Conservation (phyloP, 2,329 filamentous ascomycete species). For the Pleurostoma richardsiae region DNA sequence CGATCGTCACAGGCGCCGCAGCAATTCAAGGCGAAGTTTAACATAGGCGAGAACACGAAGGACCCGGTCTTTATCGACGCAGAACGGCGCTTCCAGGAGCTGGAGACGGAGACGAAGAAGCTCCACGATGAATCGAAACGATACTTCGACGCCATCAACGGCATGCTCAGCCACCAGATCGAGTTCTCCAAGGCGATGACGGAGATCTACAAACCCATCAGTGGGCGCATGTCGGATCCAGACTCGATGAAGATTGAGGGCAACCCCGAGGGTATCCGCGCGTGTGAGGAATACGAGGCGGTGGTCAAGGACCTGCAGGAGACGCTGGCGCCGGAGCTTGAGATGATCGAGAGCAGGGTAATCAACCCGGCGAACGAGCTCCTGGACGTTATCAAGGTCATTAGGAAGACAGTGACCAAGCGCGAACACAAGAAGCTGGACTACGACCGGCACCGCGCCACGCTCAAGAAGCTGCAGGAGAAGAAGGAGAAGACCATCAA, state of each 20-base stretch:
- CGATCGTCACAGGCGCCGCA: constrained; percentile 66
- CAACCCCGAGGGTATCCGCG: constrained; percentile 87
- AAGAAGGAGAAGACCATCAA: constrained; percentile 96
- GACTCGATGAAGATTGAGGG: constrained; percentile 76
- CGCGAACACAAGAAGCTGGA: constrained; percentile 97
- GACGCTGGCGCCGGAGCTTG: constrained; percentile 83
- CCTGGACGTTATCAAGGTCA: constrained; percentile 89
- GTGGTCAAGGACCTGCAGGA: constrained; percentile 88
- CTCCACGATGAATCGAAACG: constrained; percentile 95
- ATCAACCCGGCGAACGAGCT: constrained; percentile 92
- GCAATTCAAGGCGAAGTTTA: constrained; percentile 86
- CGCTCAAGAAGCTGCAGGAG: constrained; percentile 90
- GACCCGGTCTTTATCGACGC: constrained; percentile 93
- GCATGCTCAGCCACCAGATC: constrained; percentile 96
- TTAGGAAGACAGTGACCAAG: constrained; percentile 83
- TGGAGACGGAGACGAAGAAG: constrained; percentile 94
- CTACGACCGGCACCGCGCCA: constrained; percentile 79
- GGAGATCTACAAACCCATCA: constrained; percentile 98
- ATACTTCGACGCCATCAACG: constrained; percentile 97
- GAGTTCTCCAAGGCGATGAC: constrained; percentile 95
- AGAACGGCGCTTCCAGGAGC: constrained; percentile 87
- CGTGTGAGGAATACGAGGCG: constrained; percentile 92
- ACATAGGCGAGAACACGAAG: constrained; percentile 91
- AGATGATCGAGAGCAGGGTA: constrained; percentile 92
- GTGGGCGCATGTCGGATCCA: constrained; percentile 89